phyloP scores from a whole-genome alignment of 441 rosid species.

The Capsella rubella region DNA sequence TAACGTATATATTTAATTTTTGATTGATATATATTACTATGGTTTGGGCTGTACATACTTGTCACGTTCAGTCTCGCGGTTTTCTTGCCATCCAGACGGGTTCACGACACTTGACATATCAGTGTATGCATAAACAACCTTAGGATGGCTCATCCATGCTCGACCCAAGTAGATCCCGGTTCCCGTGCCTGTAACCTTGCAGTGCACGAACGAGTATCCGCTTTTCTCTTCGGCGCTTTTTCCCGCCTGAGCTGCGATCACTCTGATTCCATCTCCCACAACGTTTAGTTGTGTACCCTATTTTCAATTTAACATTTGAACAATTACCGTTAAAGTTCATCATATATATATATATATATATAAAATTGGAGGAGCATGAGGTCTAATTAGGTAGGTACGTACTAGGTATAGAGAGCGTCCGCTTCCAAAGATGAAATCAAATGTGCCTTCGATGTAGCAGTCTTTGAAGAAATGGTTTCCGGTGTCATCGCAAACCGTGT shows the following conservation, averaged over 20 bases:
- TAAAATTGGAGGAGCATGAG: neutral
- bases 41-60: conserved; percentile 38
- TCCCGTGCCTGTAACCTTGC: conserved; percentile 53
- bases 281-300: conserved; percentile 47
- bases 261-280: conserved; percentile 38
- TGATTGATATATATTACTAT: neutral
- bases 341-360: neutral
- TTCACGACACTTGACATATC: conserved; percentile 45
- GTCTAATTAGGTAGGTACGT: conserved; percentile 41
- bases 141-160: conserved; percentile 62
- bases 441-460: conserved; percentile 71
- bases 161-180: conserved; percentile 56
- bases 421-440: conserved; percentile 80
- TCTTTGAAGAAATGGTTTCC: conserved; percentile 80
- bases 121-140: conserved; percentile 56
- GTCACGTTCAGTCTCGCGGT: conserved; percentile 44
- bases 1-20: neutral
- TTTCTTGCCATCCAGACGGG: conserved; percentile 60
- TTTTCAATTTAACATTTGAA: conserved; percentile 7
- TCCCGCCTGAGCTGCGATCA: conserved; percentile 70
- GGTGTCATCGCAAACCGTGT: conserved; percentile 70
- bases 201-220: conserved; percentile 66
- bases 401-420: conserved; percentile 65
- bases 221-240: conserved; percentile 41
- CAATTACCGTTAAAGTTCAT: neutral